phyloP scores from a whole-genome alignment of 75 land plant genomes.

The Selaginella tamariscina region DNA sequence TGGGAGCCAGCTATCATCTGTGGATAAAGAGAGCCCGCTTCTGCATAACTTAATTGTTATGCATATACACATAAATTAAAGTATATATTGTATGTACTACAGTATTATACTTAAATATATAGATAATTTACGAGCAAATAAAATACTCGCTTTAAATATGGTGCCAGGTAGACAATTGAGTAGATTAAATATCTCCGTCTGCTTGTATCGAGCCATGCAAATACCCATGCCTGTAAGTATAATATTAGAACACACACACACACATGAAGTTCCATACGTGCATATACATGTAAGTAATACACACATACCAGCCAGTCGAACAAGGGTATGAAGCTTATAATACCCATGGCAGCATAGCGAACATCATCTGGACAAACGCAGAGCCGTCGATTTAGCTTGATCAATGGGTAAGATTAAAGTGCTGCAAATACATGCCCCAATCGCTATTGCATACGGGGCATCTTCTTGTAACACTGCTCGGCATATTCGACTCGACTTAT shows the following conservation, averaged over 20 bases:
- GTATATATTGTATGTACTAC: too few species aligned
- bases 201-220: slow-evolving; percentile 85
- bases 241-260: too few species aligned
- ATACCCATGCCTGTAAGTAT: slow-evolving; percentile 68
- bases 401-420: slow-evolving; percentile 34
- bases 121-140: background rate
- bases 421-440: slow-evolving; percentile 63
- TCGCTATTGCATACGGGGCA: slow-evolving; percentile 62
- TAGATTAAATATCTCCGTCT: slow-evolving; percentile 54
- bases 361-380: slow-evolving; percentile 42
- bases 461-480: slow-evolving; percentile 54
- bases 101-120: too few species aligned
- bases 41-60: slow-evolving; percentile 28
- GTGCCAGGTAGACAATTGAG: slow-evolving; percentile 67
- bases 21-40: slow-evolving; percentile 64
- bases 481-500: too few species aligned
- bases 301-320: slow-evolving; percentile 99
- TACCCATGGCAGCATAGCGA: slow-evolving; percentile 63
- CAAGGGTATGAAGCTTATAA: slow-evolving; percentile 81
- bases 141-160: slow-evolving; percentile 46
- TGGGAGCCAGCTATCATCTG: slow-evolving; percentile 88
- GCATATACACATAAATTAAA: background rate
- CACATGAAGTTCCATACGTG: too few species aligned
- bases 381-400: slow-evolving; percentile 14
- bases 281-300: too few species aligned